Percentiles rank a stretch among this genome's conserved stretches.
Evolutionary conservation across 345 rosid species (phyloP).

Genomic region (Acer negundo): DNA sequence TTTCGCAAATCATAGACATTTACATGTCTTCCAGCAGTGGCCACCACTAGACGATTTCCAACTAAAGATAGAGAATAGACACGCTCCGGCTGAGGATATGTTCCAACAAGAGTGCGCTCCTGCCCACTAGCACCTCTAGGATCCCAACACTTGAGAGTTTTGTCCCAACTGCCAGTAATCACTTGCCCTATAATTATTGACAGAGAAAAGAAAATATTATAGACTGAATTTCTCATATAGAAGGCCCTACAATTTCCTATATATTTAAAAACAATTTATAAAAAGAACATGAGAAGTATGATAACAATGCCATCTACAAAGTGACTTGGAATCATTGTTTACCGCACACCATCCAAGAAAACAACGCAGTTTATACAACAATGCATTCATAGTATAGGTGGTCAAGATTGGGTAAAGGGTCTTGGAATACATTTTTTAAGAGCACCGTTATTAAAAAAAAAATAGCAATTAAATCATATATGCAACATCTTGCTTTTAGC

Average conservation of each 20-base stretch:
- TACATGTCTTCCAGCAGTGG: slow-evolving; percentile 95
- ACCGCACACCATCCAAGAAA: not conserved
- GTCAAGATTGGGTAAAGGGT: not conserved
- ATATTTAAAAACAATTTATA: not conserved
- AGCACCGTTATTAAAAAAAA: not conserved
- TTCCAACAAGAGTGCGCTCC: slow-evolving; percentile 80
- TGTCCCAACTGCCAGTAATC: slow-evolving; percentile 96
- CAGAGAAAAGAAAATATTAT: slow-evolving; percentile 5
- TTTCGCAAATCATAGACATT: slow-evolving; percentile 89
- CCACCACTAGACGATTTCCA: slow-evolving; percentile 90
- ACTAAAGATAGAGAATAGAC: slow-evolving; percentile 91
- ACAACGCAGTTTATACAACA: not conserved
- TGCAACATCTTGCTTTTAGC: not conserved
- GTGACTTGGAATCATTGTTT: not conserved
- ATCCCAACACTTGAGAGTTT: slow-evolving; percentile 92
- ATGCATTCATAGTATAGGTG: not conserved
- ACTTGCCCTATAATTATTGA: slow-evolving; percentile 69
- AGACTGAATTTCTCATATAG: not conserved
- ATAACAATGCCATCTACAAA: not conserved
- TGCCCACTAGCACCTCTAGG: slow-evolving; percentile 96
- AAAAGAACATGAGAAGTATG: not conserved
- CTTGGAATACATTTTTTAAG: not conserved
- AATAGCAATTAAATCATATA: not conserved
- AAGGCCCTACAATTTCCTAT: not conserved
- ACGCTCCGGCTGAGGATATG: slow-evolving; percentile 91